phyloP scores from a whole-genome alignment of 805 yeast species.

The Tetrapisispora nanseiensis region DNA sequence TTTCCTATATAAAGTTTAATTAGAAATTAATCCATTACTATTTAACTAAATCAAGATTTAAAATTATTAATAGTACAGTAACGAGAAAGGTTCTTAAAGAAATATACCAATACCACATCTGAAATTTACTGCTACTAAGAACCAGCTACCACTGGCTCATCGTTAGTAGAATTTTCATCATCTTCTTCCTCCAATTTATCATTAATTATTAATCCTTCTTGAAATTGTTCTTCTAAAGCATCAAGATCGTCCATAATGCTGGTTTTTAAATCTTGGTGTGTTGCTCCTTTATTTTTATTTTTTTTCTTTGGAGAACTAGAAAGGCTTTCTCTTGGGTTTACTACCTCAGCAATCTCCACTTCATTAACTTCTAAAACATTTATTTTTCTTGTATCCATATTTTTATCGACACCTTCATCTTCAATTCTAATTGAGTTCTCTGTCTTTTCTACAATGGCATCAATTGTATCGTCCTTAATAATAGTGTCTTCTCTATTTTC shows the following conservation, averaged over 20 bases:
- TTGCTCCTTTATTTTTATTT: not conserved
- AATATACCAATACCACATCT: too few species aligned
- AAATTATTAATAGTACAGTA: not conserved
- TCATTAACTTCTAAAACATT: not conserved
- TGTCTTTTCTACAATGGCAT: not conserved
- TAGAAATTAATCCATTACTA: too few species aligned
- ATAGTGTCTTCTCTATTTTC: not conserved
- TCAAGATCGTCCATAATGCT: constrained; percentile 1
- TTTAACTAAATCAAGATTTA: too few species aligned
- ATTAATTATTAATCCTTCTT: not conserved
- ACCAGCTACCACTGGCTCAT: not conserved
- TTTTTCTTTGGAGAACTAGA: not conserved
- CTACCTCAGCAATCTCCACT: not conserved
- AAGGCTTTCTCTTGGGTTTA: not conserved
- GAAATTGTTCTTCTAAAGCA: constrained; percentile 1
- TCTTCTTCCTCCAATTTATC: not conserved
- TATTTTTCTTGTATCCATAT: not conserved
- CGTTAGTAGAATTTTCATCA: not conserved
- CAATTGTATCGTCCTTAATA: not conserved
- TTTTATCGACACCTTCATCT: not conserved
- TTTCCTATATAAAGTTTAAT: too few species aligned
- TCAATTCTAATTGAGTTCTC: too few species aligned
- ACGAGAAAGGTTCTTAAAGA: too few species aligned
- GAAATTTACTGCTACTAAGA: too few species aligned
- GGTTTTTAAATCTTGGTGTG: not conserved